These are phyloP conservation scores for Solanum ossicruentum DNA, from an alignment of 257 asterid species.

Conservation along the genomic window DNA sequence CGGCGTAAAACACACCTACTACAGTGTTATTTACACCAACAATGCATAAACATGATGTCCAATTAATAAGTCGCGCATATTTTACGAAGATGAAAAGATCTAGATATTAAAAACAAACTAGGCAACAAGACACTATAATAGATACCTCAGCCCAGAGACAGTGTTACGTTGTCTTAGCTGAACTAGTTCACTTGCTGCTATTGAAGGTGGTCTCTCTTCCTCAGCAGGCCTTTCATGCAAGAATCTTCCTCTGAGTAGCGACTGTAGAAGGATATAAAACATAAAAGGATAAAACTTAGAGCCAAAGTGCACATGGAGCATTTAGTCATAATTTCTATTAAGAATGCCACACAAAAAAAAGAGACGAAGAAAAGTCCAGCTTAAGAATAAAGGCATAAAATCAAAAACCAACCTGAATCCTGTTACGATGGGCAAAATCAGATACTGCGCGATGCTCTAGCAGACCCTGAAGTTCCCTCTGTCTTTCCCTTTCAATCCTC, in stretches of 20 bases:
- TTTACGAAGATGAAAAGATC: neutral
- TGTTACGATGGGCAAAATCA: constrained; percentile 85
- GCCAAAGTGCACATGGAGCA: neutral
- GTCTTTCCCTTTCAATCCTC: constrained; percentile 77
- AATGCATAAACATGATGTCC: neutral
- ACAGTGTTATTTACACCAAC: neutral
- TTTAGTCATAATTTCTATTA: neutral
- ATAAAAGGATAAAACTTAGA: neutral
- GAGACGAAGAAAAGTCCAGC: neutral
- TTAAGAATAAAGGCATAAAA: neutral
- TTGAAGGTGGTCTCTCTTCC: constrained; percentile 64
- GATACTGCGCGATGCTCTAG: constrained; percentile 88
- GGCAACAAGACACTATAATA: neutral
- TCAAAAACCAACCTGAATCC: constrained; percentile 57
- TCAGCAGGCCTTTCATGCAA: constrained; percentile 66
- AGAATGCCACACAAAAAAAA: neutral
- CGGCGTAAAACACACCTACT: neutral
- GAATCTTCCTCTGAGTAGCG: constrained; percentile 89
- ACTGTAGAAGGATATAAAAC: constrained; percentile 31
- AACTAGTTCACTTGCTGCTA: constrained; percentile 74
- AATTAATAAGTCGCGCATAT: neutral
- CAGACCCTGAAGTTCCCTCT: constrained; percentile 69
- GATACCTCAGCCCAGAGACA: constrained; percentile 91
- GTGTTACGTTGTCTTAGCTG: constrained; percentile 83
- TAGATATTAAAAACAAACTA: neutral